Conservation (phyloP, 768 basidiomycete genomes). For the Basidioascus undulatus region DNA sequence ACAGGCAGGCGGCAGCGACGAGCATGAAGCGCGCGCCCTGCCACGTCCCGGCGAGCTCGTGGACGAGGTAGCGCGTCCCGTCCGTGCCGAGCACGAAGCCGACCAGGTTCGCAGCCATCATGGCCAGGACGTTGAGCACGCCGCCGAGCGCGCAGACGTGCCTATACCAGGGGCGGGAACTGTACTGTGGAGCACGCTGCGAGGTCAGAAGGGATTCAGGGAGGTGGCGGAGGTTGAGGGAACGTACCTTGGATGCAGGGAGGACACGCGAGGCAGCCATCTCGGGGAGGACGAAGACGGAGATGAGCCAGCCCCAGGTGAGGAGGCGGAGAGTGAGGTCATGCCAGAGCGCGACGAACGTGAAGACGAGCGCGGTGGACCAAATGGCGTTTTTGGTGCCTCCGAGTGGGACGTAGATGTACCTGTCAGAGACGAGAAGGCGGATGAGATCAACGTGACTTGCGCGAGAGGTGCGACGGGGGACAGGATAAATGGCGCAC, state of each 20-base stretch:
- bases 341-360: constrained; percentile 95
- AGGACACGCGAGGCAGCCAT: constrained; percentile 35
- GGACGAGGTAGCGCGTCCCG: constrained; percentile 41
- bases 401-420: constrained; percentile 82
- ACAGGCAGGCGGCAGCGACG: constrained; percentile 36
- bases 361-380: constrained; percentile 60
- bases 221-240: background rate
- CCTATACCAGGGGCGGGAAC: constrained; percentile 47
- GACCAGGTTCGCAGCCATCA: constrained; percentile 80
- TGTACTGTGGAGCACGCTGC: constrained; percentile 29
- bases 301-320: constrained; percentile 92
- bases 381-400: constrained; percentile 33
- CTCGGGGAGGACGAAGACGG: constrained; percentile 73
- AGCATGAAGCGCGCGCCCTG: constrained; percentile 44
- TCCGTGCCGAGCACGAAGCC: constrained; percentile 83
- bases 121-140: constrained; percentile 57
- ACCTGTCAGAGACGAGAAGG: constrained; percentile 27
- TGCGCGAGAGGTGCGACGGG: background rate
- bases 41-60: constrained; percentile 36
- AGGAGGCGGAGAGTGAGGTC: constrained; percentile 68
- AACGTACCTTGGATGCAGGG: constrained; percentile 36
- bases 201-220: background rate
- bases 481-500: constrained; percentile 20
- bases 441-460: background rate
- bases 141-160: constrained; percentile 63